Percentiles rank a stretch among this genome's conserved stretches.
Evolutionary conservation across 2,329 filamentous ascomycete species (phyloP).

Genomic region (Colletotrichum kahawae): DNA sequence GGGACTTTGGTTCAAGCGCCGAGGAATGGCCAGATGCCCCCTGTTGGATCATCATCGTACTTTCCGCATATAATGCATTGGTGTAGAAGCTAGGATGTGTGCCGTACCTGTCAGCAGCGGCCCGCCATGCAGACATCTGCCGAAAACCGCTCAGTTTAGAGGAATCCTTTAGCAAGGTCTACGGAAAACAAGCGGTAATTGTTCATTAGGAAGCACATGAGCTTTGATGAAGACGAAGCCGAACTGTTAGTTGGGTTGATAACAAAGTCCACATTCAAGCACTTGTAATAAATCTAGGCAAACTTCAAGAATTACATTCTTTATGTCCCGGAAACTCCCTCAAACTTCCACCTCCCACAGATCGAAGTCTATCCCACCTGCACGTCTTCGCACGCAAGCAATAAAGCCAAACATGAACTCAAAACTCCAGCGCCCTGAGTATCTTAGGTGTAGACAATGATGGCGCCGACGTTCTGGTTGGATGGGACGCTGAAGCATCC

Average conservation of each 20-base stretch:
- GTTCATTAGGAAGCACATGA: neutral
- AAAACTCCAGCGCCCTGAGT: neutral
- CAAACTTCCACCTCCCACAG: neutral
- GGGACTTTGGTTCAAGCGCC: no score
- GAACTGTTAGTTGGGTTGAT: accelerated
- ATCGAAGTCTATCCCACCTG: accelerated
- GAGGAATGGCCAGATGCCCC: no score
- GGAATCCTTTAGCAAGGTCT: neutral
- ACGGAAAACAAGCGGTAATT: accelerated
- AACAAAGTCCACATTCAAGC: neutral
- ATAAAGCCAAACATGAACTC: neutral
- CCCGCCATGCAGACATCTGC: neutral
- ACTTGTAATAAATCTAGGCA: accelerated
- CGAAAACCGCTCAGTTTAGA: accelerated
- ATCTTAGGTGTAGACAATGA: neutral
- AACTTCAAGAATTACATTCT: neutral
- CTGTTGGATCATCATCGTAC: no score
- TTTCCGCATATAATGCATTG: no score
- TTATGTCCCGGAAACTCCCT: accelerated
- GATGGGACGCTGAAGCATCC: neutral
- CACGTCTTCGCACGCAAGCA: accelerated
- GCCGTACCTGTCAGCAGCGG: neutral
- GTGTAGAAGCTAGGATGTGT: neutral
- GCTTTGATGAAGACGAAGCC: neutral
- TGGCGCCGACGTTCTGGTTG: neutral